Evolutionary conservation across 2,329 filamentous ascomycete species (phyloP), one percentile per base, ranked within the genome.

Genomic region (Talaromyces sp.): DNA sequence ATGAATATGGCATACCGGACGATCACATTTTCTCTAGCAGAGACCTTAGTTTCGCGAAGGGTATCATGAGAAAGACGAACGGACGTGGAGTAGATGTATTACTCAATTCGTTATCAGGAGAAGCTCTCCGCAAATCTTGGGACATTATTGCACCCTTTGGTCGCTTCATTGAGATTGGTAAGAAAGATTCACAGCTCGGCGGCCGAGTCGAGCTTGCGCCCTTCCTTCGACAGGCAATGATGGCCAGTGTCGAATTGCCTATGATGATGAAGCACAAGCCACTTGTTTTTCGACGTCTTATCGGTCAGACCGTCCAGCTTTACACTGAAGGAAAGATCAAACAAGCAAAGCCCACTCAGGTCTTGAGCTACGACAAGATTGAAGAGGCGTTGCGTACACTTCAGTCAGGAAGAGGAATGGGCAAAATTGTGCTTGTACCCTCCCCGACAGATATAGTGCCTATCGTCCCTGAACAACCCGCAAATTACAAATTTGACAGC

Each of bases 21-120:
- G 67, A 70, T 42, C 67, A 68, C 46, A 70, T 70, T 18, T 66
- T 70, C 25, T 67, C 63, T 16, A 69, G 67, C 40, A 62, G 67
- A 60, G 66, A 69, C 52, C 55, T 62, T 23, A 58, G 56, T 23
- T 71, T 70, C 58, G 66, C 62, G 21, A 62, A 67, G n/a, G 64
- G 63, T 8, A 65, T 70, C 25, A 67, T 65, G 58, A 58, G 66
- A 28, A 52, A 66, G 28, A 71, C 69, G 2, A 65, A 66, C 7
- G 65, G 65, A 28, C 40, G 48, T 4, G 69, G 69, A 42, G 66
- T 69, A 14, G 67, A 68, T 39, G 60, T 69, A 8, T 61, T 69
- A 8, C 37, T 66, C 9, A 67, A 67, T 37, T 64, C 66, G 7
- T 55, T 67, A 18, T 64, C 65, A 5, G 59, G 63, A n/a, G 64